A percentile compares a stretch with the other conserved stretches of the same genome.
These are phyloP conservation scores for Solanum chacoense DNA, from an alignment of 305 asterid genomes.

Conservation along the genomic window DNA sequence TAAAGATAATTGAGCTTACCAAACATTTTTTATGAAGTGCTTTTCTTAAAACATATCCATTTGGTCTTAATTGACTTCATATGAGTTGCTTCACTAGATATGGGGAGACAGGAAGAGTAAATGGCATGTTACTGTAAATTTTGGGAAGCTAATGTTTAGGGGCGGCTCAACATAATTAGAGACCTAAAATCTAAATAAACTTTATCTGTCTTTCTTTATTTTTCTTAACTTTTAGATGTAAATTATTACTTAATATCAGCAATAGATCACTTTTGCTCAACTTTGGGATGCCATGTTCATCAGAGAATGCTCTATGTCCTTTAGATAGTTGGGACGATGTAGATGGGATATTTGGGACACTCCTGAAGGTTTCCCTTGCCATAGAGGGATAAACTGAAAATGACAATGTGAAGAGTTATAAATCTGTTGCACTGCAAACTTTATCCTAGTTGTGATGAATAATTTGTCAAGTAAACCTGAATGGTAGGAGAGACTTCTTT, in stretches of 20 bases:
- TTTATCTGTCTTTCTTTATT: background rate
- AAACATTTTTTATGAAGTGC: background rate
- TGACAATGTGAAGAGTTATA: background rate
- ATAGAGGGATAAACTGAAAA: background rate
- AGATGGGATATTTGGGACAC: background rate
- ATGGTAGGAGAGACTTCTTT: background rate
- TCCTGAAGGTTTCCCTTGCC: background rate
- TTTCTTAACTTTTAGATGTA: background rate
- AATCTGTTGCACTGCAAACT: background rate
- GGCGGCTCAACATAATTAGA: background rate
- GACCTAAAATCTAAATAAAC: background rate
- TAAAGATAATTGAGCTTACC: background rate
- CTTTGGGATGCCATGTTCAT: background rate
- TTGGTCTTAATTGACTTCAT: background rate
- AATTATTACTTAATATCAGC: background rate
- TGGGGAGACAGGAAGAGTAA: background rate
- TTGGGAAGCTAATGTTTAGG: background rate
- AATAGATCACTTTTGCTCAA: background rate
- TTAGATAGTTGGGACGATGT: background rate
- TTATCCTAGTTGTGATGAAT: background rate
- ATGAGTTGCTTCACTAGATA: background rate
- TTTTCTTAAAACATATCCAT: background rate
- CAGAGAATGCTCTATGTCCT: background rate
- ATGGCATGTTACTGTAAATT: background rate
- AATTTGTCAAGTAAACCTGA: background rate